Percentiles rank a stretch among this genome's conserved stretches.
Evolutionary conservation across 345 rosid genomes (phyloP).

Genomic region (Aethionema arabicum): DNA sequence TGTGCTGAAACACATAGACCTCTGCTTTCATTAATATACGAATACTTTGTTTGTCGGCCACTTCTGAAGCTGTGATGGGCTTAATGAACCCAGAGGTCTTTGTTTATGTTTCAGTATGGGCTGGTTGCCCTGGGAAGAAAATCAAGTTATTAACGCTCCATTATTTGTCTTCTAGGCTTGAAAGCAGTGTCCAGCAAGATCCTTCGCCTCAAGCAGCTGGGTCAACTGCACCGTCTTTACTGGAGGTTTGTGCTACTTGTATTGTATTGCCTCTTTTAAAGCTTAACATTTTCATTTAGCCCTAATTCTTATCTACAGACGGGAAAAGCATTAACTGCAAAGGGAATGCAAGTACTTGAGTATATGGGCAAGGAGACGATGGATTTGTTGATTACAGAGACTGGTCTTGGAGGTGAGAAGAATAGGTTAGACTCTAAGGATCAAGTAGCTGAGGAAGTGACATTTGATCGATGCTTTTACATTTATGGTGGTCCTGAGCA

Average conservation of each 20-base stretch:
- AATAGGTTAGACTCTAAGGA: constrained; percentile 57
- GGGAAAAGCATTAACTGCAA: constrained; percentile 88
- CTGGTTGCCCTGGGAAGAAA: neutral
- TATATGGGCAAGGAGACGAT: constrained; percentile 91
- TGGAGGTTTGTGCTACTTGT: constrained; percentile 60
- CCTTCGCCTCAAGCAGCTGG: constrained; percentile 55
- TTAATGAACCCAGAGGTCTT: constrained; percentile 5
- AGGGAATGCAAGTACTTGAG: constrained; percentile 98
- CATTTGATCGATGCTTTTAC: constrained; percentile 97
- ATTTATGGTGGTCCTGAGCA: constrained; percentile 99
- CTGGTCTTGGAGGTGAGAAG: constrained; percentile 73
- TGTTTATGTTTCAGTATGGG: constrained; percentile 7
- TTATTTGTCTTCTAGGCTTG: constrained; percentile 55
- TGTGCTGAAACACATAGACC: neutral
- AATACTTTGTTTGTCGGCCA: constrained; percentile 1
- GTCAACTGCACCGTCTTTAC: constrained; percentile 75
- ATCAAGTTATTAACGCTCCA: constrained; percentile 14
- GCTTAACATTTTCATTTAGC: constrained; percentile 14
- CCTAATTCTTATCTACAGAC: constrained; percentile 49
- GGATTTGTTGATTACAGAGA: constrained; percentile 84
- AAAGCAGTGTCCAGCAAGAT: constrained; percentile 68
- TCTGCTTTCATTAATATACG: neutral
- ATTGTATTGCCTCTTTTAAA: constrained; percentile 19
- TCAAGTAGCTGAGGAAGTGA: constrained; percentile 77
- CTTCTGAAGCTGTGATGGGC: constrained; percentile 11